Base-by-base conservation (phyloP, 495 filamentous ascomycete genomes). In the Parachaetomium inaequale region DNA sequence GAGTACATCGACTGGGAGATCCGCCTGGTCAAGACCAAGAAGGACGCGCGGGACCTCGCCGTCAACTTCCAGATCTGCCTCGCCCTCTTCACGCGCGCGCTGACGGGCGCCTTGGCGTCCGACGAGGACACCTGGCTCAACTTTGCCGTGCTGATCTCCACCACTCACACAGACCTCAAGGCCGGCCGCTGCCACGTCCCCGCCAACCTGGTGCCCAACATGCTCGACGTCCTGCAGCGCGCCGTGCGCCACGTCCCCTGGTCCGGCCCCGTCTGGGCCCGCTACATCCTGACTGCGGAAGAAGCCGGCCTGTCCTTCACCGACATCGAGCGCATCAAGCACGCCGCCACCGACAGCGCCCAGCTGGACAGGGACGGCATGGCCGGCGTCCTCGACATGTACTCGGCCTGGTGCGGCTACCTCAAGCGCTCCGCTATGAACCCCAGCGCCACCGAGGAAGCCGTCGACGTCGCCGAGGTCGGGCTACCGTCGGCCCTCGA, bases 391-490 rank as follows among this genome's bases (percentile, higher is more conserved):
- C 75, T 97, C 42, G 92, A 94, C 66, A 89, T 97, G 62, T 91
- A 94, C 63, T 87, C 87, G 36, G 87, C 91, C 0, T 98, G 94
- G 94, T 96, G 93, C 67, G 90, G 91, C 49, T 97, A 91, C 63
- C 81, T 98, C 8, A 89, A 92, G 58, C 87, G 93, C 31, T 78
- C 78, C 17, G 93, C 93, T 5, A 93, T 95, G 74, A 77, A 85
- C 63, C 83, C 84, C 2, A 84, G 86, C 57, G 85, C 90, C 4
- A 85, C 82, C n/a, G 92, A 96, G 63, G 93, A 96, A 65, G 90
- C 93, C 55, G 79, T 88, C n/a, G 92, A 96, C 66, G 84, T 93
- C 23, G 93, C 94, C 12, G 92, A 97, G 66, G 88, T 96, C 31
- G 94, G 91, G 26, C 88, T 98, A 59, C 82, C 85, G 21, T 88